Evolutionary conservation across 2,329 filamentous ascomycete genomes (phyloP).

Genomic region (Trichoderma gracile): DNA sequence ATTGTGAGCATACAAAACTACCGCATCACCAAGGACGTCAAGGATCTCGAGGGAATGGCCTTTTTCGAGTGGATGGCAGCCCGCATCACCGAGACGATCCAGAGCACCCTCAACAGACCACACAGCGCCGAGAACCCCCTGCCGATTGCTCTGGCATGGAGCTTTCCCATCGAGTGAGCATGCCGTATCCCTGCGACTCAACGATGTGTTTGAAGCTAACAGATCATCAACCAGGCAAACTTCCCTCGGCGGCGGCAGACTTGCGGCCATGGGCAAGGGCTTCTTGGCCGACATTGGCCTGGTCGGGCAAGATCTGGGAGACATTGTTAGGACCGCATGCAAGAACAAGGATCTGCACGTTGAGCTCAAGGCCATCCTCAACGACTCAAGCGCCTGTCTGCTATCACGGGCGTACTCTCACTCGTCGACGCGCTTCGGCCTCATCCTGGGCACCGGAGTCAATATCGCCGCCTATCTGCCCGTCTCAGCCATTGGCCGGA

Average conservation of each 20-base stretch:
- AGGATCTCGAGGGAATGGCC: conserved; percentile 56
- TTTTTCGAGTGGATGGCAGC: conserved; percentile 71
- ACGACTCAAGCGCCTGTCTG: conserved; percentile 67
- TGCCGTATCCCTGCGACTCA: background rate
- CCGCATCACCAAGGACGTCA: conserved; percentile 57
- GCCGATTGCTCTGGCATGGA: conserved; percentile 65
- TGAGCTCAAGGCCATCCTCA: conserved; percentile 61
- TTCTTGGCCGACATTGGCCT: conserved; percentile 61
- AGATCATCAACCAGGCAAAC: conserved; percentile 55
- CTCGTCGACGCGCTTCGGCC: conserved; percentile 59
- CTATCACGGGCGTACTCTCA: conserved; percentile 64
- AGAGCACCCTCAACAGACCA: conserved; percentile 43
- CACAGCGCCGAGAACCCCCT: conserved; percentile 47
- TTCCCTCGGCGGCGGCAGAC: conserved; percentile 58
- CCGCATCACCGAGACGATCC: conserved; percentile 58
- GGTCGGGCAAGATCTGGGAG: conserved; percentile 60
- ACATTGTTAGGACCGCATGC: conserved; percentile 59
- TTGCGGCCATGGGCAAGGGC: conserved; percentile 66
- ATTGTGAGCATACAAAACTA: conserved; percentile 59
- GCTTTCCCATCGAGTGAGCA: conserved; percentile 69
- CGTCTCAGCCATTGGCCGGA: conserved; percentile 53
- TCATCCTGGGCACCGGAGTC: conserved; percentile 67
- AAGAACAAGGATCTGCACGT: conserved; percentile 52
- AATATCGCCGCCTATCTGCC: conserved; percentile 68
- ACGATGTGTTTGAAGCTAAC: background rate